phyloP scores from a whole-genome alignment of 345 rosid species.

The Tarenaya hassleriana region DNA sequence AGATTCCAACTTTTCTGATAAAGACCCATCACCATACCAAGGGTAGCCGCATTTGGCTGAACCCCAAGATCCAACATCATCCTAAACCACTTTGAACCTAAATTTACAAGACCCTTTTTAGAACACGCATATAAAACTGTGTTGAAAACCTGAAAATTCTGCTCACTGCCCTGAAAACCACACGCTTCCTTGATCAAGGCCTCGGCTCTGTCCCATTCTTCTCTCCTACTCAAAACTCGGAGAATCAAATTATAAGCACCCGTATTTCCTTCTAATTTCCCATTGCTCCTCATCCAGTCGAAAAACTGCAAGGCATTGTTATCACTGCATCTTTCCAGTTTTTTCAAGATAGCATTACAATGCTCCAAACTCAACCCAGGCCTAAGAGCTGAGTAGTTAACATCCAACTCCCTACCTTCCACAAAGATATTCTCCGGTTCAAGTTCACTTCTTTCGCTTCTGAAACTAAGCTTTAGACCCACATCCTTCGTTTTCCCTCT shows the following conservation, averaged over 20 bases:
- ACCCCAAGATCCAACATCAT: constrained; percentile 69
- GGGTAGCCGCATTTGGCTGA: constrained; percentile 70
- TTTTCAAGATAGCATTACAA: constrained; percentile 56
- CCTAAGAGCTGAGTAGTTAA: constrained; percentile 38
- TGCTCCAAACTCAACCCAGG: constrained; percentile 44
- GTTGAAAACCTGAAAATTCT: constrained; percentile 61
- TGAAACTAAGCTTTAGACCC: constrained; percentile 27
- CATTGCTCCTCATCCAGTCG: constrained; percentile 71
- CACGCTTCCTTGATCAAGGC: constrained; percentile 39
- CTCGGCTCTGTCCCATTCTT: constrained; percentile 76
- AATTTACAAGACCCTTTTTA: constrained; percentile 47
- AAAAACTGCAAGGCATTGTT: constrained; percentile 50
- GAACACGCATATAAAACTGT: constrained; percentile 56
- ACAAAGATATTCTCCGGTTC: constrained; percentile 34
- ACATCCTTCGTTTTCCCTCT: constrained; percentile 29
- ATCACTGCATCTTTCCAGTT: constrained; percentile 60
- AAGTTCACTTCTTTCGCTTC: constrained; percentile 28
- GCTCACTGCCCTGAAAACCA: constrained; percentile 27
- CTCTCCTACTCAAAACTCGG: constrained; percentile 59
- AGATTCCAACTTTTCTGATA: constrained; percentile 69
- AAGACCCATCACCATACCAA: constrained; percentile 86
- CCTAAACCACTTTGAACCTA: constrained; percentile 60
- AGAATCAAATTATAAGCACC: constrained; percentile 63
- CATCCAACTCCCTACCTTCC: constrained; percentile 43
- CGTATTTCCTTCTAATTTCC: constrained; percentile 53